Base-by-base conservation (phyloP, 805 yeast genomes). In the Citeromyces matritensis region DNA sequence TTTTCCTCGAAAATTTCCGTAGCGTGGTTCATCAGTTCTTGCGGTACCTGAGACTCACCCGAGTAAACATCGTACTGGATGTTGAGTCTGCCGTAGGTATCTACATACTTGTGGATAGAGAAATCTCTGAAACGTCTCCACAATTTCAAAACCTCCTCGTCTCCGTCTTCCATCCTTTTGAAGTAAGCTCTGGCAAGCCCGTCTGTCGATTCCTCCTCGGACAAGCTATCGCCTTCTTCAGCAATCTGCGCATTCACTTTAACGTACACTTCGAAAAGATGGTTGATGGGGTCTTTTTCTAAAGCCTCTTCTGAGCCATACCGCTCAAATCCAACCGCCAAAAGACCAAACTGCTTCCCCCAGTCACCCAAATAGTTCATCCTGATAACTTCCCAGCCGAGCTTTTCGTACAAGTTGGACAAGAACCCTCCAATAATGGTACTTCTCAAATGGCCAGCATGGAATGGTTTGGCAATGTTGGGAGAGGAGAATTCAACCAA, bases 391-490 rank as follows among this genome's bases (percentile, higher is more conserved):
- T 83, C 70, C 82, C 88, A 91, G 30, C 97, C 98, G 35, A 77
- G 63, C 42, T 72, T 75, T 58, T 85, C 95, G 51, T 91, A 82
- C 52, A 91, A 64, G 57, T 86, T 88, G 26, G 95, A 60, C 30
- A 91, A 55, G 61, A 85, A 91, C 10, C 97, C 97, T 44, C 99
- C 99, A 51, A 91, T 91, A 49, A 91, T 91, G 29, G 99, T 91
- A 23, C 94, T 81, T 58, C 99, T 78, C 56, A 91, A 71, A 56
- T 91, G 99, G 37, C 99, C 99, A 34, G 99, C 99, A 52, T 91
- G 99, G 79, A 91, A 91, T 9, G 99, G 99, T 60, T 91, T 91
- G 41, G 99, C 99, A 48, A 91, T 88, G 57, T 91, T 91, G 41
- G 99, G 99, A 24, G 97, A 86, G 2, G 95, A 83, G 48, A 91